These are phyloP conservation scores for Dendrobium nobile DNA, from an alignment of 106 monocot species.

Conservation along the genomic window DNA sequence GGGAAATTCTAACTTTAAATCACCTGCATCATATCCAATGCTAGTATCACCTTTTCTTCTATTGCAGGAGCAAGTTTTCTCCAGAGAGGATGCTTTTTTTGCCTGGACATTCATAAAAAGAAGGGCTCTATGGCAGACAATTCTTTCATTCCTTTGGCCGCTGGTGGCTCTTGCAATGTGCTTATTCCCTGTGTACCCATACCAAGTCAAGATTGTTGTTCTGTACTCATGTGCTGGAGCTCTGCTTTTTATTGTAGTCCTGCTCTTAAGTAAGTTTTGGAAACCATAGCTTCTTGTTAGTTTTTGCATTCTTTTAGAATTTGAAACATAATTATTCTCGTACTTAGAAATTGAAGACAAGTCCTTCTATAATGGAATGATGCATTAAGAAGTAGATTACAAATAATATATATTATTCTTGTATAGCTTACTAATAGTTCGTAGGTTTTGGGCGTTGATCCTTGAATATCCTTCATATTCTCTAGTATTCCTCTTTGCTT, in stretches of 20 bases:
- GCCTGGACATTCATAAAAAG: constrained; percentile 98
- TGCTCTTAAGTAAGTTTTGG: constrained; percentile 66
- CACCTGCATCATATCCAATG: no score
- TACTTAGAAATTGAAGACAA: background rate
- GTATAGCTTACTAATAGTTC: background rate
- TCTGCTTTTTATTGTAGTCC: constrained; percentile 60
- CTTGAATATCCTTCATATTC: background rate
- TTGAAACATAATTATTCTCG: background rate
- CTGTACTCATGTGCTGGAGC: constrained; percentile 94
- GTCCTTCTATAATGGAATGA: background rate
- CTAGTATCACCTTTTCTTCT: no score
- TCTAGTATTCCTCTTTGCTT: background rate
- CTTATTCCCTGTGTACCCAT: constrained; percentile 96
- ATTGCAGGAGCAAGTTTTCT: constrained; percentile 84
- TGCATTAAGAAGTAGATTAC: background rate
- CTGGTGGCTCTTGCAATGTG: constrained; percentile 85
- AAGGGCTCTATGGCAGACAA: constrained; percentile 77
- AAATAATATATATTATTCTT: background rate
- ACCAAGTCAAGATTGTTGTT: constrained; percentile 94
- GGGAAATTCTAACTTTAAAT: no score
- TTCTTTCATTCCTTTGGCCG: constrained; percentile 97
- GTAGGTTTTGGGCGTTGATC: no score
- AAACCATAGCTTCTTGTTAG: background rate
- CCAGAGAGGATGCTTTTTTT: constrained; percentile 91
- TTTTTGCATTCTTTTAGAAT: background rate